phyloP scores from a whole-genome alignment of 345 rosid genomes.

The Eucalyptus polybractea region DNA sequence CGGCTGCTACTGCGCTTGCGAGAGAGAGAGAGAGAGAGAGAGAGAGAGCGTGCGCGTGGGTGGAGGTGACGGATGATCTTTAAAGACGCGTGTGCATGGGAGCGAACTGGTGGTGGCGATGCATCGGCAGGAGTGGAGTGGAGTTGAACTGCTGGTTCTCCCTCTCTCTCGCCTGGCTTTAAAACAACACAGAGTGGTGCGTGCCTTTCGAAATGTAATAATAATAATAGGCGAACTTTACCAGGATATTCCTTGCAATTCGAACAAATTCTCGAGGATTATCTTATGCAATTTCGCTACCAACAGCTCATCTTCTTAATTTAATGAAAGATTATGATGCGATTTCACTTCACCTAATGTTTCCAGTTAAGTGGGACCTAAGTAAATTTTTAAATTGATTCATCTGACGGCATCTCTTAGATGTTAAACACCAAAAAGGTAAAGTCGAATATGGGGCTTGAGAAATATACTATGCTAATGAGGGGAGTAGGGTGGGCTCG shows the following conservation, averaged over 20 bases:
- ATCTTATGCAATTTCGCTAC: neutral
- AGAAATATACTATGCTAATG: too few relatives aligned
- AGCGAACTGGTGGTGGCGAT: neutral
- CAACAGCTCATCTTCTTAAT: neutral
- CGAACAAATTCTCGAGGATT: neutral
- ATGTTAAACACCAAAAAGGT: too few relatives aligned
- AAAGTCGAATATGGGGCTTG: too few relatives aligned
- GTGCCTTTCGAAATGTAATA: neutral
- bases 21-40: neutral
- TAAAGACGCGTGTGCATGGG: neutral
- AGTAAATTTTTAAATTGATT: too few relatives aligned
- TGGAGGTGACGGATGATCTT: neutral
- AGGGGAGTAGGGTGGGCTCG: too few relatives aligned
- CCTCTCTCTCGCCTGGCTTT: neutral
- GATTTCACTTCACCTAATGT: neutral
- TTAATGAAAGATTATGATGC: neutral
- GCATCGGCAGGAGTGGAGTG: neutral
- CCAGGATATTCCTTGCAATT: neutral
- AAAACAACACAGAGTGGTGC: neutral
- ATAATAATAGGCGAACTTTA: neutral
- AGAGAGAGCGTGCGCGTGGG: neutral
- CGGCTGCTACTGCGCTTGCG: neutral
- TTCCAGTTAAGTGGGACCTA: neutral
- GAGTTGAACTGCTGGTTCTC: neutral
- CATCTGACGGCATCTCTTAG: too few relatives aligned